Evolutionary conservation across 352 stramenopile genomes (phyloP).

Genomic region (Globisporangium cylindrosporum): DNA sequence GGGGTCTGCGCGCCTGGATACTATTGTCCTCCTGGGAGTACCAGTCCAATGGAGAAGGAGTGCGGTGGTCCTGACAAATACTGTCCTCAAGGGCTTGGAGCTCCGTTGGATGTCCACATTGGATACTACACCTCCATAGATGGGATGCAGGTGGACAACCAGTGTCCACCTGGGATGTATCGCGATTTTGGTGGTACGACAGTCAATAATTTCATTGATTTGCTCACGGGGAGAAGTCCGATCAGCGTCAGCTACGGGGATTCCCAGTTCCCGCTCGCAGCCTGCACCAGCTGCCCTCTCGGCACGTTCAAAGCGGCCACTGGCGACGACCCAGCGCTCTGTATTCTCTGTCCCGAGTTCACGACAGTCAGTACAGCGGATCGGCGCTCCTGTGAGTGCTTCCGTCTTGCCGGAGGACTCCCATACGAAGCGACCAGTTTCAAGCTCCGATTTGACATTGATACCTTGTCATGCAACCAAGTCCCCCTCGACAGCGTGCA

Average conservation of each 20-base stretch:
- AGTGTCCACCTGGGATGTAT: slow-evolving; percentile 37
- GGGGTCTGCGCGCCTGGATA: slow-evolving; percentile 58
- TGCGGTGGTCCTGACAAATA: slow-evolving; percentile 48
- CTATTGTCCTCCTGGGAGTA: slow-evolving; percentile 60
- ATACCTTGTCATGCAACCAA: slow-evolving; percentile 26
- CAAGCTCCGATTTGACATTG: slow-evolving; percentile 40
- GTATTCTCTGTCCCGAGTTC: slow-evolving; percentile 43
- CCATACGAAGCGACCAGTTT: slow-evolving; percentile 27
- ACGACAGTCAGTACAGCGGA: slow-evolving; percentile 42
- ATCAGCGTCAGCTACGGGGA: slow-evolving; percentile 65
- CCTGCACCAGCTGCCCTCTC: slow-evolving; percentile 56
- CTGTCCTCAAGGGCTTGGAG: slow-evolving; percentile 36
- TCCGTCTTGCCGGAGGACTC: slow-evolving; percentile 44
- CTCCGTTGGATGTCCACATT: slow-evolving; percentile 22
- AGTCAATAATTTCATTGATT: slow-evolving; percentile 32
- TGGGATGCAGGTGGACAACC: slow-evolving; percentile 19
- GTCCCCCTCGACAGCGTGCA: slow-evolving; percentile 12
- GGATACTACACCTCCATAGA: slow-evolving; percentile 55
- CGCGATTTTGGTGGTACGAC: slow-evolving; percentile 22
- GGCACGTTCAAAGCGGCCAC: slow-evolving; percentile 66
- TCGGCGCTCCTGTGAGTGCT: slow-evolving; percentile 57
- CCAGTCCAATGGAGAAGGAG: slow-evolving; percentile 33
- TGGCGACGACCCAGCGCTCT: slow-evolving; percentile 50
- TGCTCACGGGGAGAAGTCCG: slow-evolving; percentile 40
- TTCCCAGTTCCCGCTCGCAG: slow-evolving; percentile 42